These are phyloP conservation scores for Rhizopus arrhizus DNA, from an alignment of 371 early-diverging fungal species.

Conservation along the genomic window DNA sequence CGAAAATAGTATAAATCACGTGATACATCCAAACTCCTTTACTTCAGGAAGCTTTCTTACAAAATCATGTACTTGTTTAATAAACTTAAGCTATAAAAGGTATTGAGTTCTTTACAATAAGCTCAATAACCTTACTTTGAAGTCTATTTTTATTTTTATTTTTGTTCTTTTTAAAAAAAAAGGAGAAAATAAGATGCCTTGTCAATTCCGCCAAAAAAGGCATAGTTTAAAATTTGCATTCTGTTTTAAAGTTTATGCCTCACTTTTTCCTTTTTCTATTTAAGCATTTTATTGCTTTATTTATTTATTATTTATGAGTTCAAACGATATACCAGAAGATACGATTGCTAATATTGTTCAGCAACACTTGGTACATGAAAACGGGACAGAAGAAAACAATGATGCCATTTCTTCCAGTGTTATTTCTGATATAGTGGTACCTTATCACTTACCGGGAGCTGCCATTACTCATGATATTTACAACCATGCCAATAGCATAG, in stretches of 20 bases:
- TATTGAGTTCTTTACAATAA: too few relatives aligned
- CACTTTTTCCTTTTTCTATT: too few relatives aligned
- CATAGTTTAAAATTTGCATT: not conserved
- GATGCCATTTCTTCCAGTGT: slow-evolving; percentile 5
- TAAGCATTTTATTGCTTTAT: not conserved
- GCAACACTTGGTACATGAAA: slow-evolving; percentile 36
- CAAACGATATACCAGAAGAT: slow-evolving; percentile 36
- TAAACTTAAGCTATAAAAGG: too few relatives aligned
- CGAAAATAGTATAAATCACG: slow-evolving; percentile 1
- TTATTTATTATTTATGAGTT: slow-evolving; percentile 7
- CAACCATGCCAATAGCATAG: slow-evolving; percentile 40
- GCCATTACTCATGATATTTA: slow-evolving; percentile 56
- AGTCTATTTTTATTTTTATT: too few relatives aligned
- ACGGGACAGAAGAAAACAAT: not conserved
- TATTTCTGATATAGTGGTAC: slow-evolving; percentile 35
- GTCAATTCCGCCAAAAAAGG: not conserved
- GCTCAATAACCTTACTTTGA: too few relatives aligned
- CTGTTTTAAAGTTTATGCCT: not conserved
- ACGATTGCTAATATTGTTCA: slow-evolving; percentile 34
- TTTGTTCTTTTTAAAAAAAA: too few relatives aligned
- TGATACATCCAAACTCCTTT: not conserved
- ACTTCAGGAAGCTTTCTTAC: not conserved
- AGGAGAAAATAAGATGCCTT: too few relatives aligned
- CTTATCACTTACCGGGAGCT: slow-evolving; percentile 49
- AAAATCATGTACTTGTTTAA: too few relatives aligned